A percentile compares a stretch with the other conserved stretches of the same genome.
These are phyloP conservation scores for Naganishia albida DNA, from an alignment of 1,284 basidiomycete species.

Conservation along the genomic window DNA sequence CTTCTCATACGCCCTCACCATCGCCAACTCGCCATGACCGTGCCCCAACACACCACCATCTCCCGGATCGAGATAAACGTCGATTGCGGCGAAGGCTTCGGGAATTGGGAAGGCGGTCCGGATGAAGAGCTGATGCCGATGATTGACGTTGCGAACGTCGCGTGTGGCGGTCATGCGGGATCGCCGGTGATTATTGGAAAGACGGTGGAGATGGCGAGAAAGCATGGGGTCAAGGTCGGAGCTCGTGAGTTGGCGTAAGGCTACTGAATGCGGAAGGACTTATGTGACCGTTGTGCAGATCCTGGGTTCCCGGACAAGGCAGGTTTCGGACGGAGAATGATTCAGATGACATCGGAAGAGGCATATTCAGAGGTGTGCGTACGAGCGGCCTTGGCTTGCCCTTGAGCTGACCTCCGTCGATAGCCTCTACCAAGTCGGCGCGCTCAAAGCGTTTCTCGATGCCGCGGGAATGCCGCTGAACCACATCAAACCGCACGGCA, in stretches of 20 bases:
- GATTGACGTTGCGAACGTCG: slow-evolving; percentile 43
- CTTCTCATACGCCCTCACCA: background rate
- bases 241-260: slow-evolving; percentile 38
- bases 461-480: slow-evolving; percentile 42
- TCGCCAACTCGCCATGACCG: slow-evolving; percentile 19
- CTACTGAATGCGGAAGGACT: slow-evolving; percentile 21
- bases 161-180: slow-evolving; percentile 49
- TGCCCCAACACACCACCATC: slow-evolving; percentile 10
- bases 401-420: background rate
- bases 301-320: slow-evolving; percentile 41
- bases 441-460: slow-evolving; percentile 46
- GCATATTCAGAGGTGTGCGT: slow-evolving; percentile 41
- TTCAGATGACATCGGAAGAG: slow-evolving; percentile 39
- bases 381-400: background rate
- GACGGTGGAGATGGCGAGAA: slow-evolving; percentile 46
- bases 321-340: slow-evolving; percentile 34
- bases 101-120: slow-evolving; percentile 45
- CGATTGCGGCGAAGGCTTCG: slow-evolving; percentile 48
- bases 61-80: slow-evolving; percentile 43
- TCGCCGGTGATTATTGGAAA: slow-evolving; percentile 48
- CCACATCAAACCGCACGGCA: slow-evolving; percentile 45
- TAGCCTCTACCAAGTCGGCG: slow-evolving; percentile 47
- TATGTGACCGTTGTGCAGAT: slow-evolving; percentile 28
- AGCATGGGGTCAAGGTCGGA: slow-evolving; percentile 47
- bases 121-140: slow-evolving; percentile 45